Evolutionary conservation across 805 yeast genomes (phyloP).

Genomic region (Myxozyma mucilagina): DNA sequence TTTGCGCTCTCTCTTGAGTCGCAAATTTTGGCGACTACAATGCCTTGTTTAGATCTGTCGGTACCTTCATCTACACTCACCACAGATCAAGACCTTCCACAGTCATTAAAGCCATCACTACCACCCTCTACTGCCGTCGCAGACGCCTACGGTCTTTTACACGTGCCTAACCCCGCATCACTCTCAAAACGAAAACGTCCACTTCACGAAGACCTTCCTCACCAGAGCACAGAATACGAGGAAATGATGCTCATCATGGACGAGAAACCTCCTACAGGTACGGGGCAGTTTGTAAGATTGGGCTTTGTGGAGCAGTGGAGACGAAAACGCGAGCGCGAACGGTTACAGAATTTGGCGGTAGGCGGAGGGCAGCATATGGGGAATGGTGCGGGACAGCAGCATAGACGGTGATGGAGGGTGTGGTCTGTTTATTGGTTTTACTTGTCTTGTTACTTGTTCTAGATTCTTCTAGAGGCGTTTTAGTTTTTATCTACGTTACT

Average conservation of each 20-base stretch:
- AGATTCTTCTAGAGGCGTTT: background rate
- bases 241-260: constrained; percentile 77
- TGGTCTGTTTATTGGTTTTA: background rate
- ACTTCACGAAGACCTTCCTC: constrained; percentile 69
- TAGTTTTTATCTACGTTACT: background rate
- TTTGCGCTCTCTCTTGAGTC: constrained; percentile 81
- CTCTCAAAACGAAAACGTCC: constrained; percentile 41
- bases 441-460: background rate
- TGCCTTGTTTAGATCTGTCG: constrained; percentile 71
- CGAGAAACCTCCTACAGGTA: constrained; percentile 48
- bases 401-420: background rate
- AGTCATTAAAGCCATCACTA: background rate
- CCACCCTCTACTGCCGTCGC: background rate
- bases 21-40: constrained; percentile 77
- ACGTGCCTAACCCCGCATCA: constrained; percentile 33
- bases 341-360: constrained; percentile 9
- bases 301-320: constrained; percentile 87
- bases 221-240: constrained; percentile 77
- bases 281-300: constrained; percentile 76
- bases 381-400: constrained; percentile 2
- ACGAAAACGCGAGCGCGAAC: constrained; percentile 56
- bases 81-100: background rate
- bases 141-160: constrained; percentile 22
- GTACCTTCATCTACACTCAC: constrained; percentile 42
- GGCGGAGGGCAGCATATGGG: constrained; percentile 2